Percentiles rank a stretch among this genome's conserved stretches.
Evolutionary conservation across 73 alveolate species (phyloP).

Genomic region (Paramecium pentaurelia): DNA sequence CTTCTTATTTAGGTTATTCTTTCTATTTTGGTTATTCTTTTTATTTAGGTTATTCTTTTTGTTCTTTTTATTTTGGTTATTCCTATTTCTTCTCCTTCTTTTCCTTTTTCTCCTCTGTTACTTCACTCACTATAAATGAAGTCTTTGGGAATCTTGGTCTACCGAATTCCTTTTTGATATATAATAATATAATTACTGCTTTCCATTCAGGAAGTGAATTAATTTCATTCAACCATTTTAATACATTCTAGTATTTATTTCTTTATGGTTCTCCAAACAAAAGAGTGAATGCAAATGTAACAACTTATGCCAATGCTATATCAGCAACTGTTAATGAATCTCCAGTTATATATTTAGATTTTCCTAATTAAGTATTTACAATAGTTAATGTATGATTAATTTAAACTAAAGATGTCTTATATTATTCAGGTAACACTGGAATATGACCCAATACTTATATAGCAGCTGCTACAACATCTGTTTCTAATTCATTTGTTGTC

Average conservation of each 20-base stretch:
- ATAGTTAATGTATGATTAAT: constrained; percentile 62
- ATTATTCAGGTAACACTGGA: constrained; percentile 64
- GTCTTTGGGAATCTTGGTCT: not conserved
- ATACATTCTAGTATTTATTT: constrained; percentile 68
- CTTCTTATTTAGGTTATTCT: not conserved
- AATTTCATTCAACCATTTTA: constrained; percentile 71
- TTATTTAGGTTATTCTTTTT: not conserved
- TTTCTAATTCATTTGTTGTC: constrained; percentile 65
- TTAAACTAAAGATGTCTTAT: constrained; percentile 41
- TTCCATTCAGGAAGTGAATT: constrained; percentile 68
- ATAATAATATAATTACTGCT: not conserved
- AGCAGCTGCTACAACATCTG: constrained; percentile 57
- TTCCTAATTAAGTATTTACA: constrained; percentile 70
- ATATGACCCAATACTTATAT: constrained; percentile 77
- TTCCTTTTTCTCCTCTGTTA: not conserved
- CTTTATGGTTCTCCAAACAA: constrained; percentile 75
- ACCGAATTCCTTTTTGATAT: not conserved
- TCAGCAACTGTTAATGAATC: constrained; percentile 92
- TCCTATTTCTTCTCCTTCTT: not conserved
- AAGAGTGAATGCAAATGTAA: constrained; percentile 73
- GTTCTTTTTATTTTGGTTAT: not conserved
- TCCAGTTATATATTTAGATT: constrained; percentile 78
- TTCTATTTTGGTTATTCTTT: not conserved
- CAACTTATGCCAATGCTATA: constrained; percentile 70
- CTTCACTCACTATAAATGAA: not conserved